Evolutionary conservation across 2,329 filamentous ascomycete species (phyloP), one percentile per base, ranked within the genome.

Genomic region (Zalaria sp.): DNA sequence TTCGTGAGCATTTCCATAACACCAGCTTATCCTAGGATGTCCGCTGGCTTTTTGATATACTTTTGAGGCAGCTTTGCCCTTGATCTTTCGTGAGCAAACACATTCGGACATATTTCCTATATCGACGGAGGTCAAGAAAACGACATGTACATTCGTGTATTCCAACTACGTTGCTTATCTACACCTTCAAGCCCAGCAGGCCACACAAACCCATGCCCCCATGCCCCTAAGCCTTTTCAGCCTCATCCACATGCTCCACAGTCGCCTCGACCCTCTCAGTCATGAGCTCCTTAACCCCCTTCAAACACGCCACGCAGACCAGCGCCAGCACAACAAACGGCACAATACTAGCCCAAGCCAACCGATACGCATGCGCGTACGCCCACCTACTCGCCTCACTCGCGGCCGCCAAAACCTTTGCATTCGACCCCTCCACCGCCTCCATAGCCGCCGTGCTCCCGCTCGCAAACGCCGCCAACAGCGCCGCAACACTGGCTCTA

Each of bases 221-320:
- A 9, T 8, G 38, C 35, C 3, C 36, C 25, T 39, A 25, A 4
- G 32, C 34, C 26, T 41, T 45, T 18, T 18, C 18, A 18, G 18
- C 18, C 18, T 18, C 18, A 18, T 2, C 18, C 18, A 18, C 18
- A 18, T 18, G 18, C 51, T 73, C 69, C 5, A 72, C 66, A 2
- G 66, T 70, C 25, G 68, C 69, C 52, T 73, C 69, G 3, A 73
- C 64, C 53, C 69, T 65, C 47, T 72, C 69, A 10, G 68, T 72
- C 68, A 72, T 72, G 37, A 72, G 52, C 37, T 71, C 66, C 45
- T 62, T 64, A 0, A 73, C 68, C 0, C 66, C 66, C 39, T 64
- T 65, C 52, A 72, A 49, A 41, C 63, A 61, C 8, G 54, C 57
- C 4, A 72, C 61, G 0, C 63, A 59, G 2, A 66, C 56, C 3